Conservation (phyloP, 495 filamentous ascomycete species). For the Hyaloscypha finlandica region DNA sequence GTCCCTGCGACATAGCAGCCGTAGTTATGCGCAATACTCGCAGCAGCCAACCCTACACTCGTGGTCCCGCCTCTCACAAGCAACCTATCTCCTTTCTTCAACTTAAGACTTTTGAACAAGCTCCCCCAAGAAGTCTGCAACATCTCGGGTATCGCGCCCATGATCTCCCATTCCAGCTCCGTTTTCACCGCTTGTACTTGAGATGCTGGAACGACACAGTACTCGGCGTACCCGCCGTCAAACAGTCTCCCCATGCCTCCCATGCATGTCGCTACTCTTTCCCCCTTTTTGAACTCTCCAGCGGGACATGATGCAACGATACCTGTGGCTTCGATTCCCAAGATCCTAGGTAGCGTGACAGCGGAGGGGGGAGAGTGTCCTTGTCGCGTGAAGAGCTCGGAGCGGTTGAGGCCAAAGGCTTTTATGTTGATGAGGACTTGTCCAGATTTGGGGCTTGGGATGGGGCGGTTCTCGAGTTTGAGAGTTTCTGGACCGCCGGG, state of each 20-base stretch:
- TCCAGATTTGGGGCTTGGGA: slow-evolving; percentile 40
- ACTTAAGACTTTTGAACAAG: slow-evolving; percentile 39
- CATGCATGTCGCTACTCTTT: slow-evolving; percentile 52
- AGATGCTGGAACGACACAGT: slow-evolving; percentile 44
- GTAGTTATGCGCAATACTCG: slow-evolving; percentile 46
- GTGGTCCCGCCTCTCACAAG: slow-evolving; percentile 54
- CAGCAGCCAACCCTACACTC: slow-evolving; percentile 47
- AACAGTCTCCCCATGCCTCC: slow-evolving; percentile 53
- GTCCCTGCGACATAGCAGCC: slow-evolving; percentile 44
- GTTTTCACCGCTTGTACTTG: slow-evolving; percentile 46
- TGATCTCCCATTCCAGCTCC: slow-evolving; percentile 41
- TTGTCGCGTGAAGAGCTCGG: slow-evolving; percentile 57
- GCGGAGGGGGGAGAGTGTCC: slow-evolving; percentile 42
- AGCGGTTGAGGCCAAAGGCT: slow-evolving; percentile 57
- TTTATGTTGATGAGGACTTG: slow-evolving; percentile 50
- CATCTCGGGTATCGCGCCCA: slow-evolving; percentile 58
- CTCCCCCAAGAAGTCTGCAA: slow-evolving; percentile 55
- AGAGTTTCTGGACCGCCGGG: slow-evolving; percentile 43
- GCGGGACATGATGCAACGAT: slow-evolving; percentile 44
- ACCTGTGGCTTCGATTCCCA: slow-evolving; percentile 56
- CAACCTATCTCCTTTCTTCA: slow-evolving; percentile 46
- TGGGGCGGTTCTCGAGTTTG: slow-evolving; percentile 39
- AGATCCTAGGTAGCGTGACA: slow-evolving; percentile 48
- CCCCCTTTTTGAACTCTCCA: slow-evolving; percentile 42
- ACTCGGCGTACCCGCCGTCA: slow-evolving; percentile 59